Evolutionary conservation across 169 alveolate species (phyloP).

Genomic region (Theileria equi): DNA sequence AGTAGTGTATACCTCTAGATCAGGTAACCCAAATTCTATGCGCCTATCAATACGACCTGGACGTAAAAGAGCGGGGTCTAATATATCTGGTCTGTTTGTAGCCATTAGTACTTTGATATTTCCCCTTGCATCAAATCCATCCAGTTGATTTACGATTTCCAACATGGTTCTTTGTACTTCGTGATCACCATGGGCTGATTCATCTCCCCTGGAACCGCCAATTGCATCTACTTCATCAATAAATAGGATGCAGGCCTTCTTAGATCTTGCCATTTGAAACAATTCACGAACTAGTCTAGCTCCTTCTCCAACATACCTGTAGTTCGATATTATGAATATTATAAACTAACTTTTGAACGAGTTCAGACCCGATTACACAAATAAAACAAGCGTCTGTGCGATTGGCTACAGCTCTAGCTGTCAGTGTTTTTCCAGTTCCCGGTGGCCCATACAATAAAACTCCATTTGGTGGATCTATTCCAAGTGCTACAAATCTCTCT

Average conservation of each 20-base stretch:
- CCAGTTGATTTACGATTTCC: conserved; percentile 98
- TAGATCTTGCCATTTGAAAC: conserved; percentile 95
- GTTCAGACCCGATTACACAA: conserved; percentile 98
- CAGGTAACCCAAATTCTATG: conserved; percentile 97
- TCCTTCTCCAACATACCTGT: conserved; percentile 98
- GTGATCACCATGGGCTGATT: conserved; percentile 91
- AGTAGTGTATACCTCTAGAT: conserved; percentile 80
- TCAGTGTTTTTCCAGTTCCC: conserved; percentile 91
- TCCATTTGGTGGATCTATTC: conserved; percentile 99
- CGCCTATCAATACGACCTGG: conserved; percentile 99
- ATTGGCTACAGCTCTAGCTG: conserved; percentile 99
- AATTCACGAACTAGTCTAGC: conserved; percentile 98
- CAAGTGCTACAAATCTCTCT: conserved; percentile 94
- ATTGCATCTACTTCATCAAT: conserved; percentile 98
- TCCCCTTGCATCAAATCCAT: conserved; percentile 98
- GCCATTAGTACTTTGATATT: conserved; percentile 97
- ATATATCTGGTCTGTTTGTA: conserved; percentile 97
- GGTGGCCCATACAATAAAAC: conserved; percentile 98
- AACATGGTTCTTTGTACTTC: conserved; percentile 99
- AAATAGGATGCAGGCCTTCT: conserved; percentile 96
- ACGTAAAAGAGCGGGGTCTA: conserved; percentile 96
- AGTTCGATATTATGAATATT: background rate
- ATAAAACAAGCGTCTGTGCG: conserved; percentile 98
- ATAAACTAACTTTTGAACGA: conserved; percentile 90
- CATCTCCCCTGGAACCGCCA: conserved; percentile 91